Base-by-base conservation (phyloP, 2,329 filamentous ascomycete species). In the Emergomyces orientalis region DNA sequence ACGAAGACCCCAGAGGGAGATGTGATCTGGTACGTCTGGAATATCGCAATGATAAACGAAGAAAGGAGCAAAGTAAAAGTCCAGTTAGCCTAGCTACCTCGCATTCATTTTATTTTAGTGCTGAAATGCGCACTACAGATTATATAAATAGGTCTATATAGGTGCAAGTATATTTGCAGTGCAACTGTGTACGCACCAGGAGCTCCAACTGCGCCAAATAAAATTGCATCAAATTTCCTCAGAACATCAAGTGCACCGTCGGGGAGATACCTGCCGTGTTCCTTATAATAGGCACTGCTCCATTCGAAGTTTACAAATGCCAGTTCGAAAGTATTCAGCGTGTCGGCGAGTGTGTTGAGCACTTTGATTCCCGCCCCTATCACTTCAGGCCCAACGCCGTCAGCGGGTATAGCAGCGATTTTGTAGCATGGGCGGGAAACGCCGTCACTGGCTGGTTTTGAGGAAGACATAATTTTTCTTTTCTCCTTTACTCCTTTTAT, bases 301-400 rank as follows among this genome's bases (percentile, higher is more conserved):
- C 79, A 82, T 70, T 82, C 79, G 65, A 82, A 80, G 63, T 78
- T 77, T 1, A 73, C 79, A 67, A 82, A 84, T 14, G 81, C 76
- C 64, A 84, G 79, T 9, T 74, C 65, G 67, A 81, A 83, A 30
- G 72, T 77, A 25, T 75, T 75, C 6, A 79, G 71, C 5, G 72
- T 72, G 30, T 74, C 67, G n/a, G 79, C 73, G 27, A 83, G 74
- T 58, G 76, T 78, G 63, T 77, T 72, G 19, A 83, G 69, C 22
- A 79, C 78, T 51, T 81, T 77, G 9, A 88, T 82, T 1, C 85
- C 86, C 1, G 85, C 85, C 39, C 80, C 77, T 72, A 88, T 83
- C 13, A 89, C 86, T 72, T 89, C 87, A 1, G 81, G 81, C 1
- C 87, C 87, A 64, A 89, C 89, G 61, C 87, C 87, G 69, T 89